Evolutionary conservation across 2,329 filamentous ascomycete species (phyloP).

Genomic region (Diplodia mutila): DNA sequence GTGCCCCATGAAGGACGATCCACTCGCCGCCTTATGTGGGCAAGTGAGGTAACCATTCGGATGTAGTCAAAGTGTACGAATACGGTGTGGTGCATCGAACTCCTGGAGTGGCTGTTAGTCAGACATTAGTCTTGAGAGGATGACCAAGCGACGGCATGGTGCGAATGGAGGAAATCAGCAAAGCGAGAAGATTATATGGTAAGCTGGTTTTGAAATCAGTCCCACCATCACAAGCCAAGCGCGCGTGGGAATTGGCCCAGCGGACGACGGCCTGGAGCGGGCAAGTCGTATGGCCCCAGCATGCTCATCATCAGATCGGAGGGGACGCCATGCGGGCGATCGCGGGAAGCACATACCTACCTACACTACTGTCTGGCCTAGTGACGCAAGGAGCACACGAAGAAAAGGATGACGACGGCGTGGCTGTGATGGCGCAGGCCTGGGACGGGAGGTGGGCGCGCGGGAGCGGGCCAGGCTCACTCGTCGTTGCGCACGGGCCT

Average conservation of each 20-base stretch:
- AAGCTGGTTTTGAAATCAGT: slow-evolving; percentile 23
- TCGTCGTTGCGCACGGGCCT: slow-evolving; percentile 21
- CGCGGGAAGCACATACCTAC: slow-evolving; percentile 8
- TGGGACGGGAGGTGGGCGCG: neutral
- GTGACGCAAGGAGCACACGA: slow-evolving; percentile 11
- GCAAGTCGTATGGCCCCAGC: slow-evolving; percentile 26
- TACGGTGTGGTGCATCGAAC: neutral
- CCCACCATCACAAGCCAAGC: neutral
- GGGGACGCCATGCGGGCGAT: neutral
- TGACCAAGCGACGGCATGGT: neutral
- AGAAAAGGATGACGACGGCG: slow-evolving; percentile 5
- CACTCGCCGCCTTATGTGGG: no score
- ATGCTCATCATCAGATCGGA: slow-evolving; percentile 15
- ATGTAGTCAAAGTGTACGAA: no score
- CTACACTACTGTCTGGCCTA: neutral
- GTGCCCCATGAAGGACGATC: no score
- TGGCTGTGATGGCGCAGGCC: slow-evolving; percentile 12
- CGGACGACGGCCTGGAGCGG: neutral
- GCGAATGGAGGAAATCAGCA: neutral
- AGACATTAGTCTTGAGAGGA: neutral
- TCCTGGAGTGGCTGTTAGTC: neutral
- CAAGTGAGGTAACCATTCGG: no score
- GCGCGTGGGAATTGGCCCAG: slow-evolving; percentile 17
- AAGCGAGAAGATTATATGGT: slow-evolving; percentile 22
- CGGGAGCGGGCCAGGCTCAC: neutral